Evolutionary conservation across 2,329 filamentous ascomycete genomes (phyloP).

Genomic region (Colletotrichum sp.): DNA sequence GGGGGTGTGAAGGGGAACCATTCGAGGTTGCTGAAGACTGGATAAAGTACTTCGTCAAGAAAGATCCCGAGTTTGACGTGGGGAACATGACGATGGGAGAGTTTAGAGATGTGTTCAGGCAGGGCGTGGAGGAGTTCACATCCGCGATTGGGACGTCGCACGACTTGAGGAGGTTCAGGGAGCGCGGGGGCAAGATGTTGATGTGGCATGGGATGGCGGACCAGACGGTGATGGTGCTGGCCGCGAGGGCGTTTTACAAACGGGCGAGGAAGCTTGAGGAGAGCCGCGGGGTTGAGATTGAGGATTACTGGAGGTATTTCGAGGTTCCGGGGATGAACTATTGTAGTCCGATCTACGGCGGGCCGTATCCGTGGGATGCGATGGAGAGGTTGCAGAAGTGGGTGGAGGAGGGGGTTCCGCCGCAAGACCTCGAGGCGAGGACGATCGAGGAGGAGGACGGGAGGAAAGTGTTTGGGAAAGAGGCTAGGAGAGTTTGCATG

Average conservation of each 20-base stretch:
- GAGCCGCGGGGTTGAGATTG: neutral
- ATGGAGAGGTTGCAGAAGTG: slow-evolving; percentile 44
- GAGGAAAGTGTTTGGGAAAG: neutral
- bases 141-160: slow-evolving; percentile 29
- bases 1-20: neutral
- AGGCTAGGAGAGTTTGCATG: neutral
- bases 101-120: slow-evolving; percentile 18
- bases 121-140: slow-evolving; percentile 23
- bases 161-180: slow-evolving; percentile 31
- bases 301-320: slow-evolving; percentile 39
- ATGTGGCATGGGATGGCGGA: slow-evolving; percentile 47
- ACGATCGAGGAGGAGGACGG: neutral
- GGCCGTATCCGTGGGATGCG: neutral
- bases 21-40: neutral
- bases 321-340: slow-evolving; percentile 55
- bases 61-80: slow-evolving; percentile 31
- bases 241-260: neutral
- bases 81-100: neutral
- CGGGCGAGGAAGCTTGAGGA: neutral
- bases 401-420: slow-evolving; percentile 57
- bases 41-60: slow-evolving; percentile 22
- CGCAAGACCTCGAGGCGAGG: slow-evolving; percentile 30
- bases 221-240: slow-evolving; percentile 31
- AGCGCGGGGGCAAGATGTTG: slow-evolving; percentile 44
- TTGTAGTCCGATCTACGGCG: slow-evolving; percentile 33